Percentiles rank a stretch among this genome's conserved stretches.
Evolutionary conservation across 495 filamentous ascomycete species (phyloP).

Genomic region (Neurospora sp.): DNA sequence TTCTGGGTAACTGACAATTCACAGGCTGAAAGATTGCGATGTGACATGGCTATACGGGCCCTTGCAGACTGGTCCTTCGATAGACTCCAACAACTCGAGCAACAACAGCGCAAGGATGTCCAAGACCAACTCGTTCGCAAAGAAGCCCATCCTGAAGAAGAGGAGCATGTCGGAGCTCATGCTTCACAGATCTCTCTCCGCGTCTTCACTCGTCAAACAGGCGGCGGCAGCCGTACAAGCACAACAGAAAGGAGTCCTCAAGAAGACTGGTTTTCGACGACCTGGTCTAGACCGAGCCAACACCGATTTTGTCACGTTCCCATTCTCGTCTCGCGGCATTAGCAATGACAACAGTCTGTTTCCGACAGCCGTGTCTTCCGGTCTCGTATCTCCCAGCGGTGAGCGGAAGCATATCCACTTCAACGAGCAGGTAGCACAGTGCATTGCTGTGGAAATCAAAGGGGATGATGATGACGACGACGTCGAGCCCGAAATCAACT

Average conservation of each 20-base stretch:
- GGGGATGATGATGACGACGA: constrained; percentile 62
- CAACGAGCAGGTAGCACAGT: constrained; percentile 90
- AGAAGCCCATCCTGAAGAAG: constrained; percentile 96
- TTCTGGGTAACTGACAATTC: constrained; percentile 4
- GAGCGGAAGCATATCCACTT: constrained; percentile 88
- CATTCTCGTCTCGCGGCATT: constrained; percentile 43
- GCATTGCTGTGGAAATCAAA: constrained; percentile 84
- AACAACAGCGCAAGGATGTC: constrained; percentile 48
- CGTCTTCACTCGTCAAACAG: constrained; percentile 86
- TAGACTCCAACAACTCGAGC: constrained; percentile 42
- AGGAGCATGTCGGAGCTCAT: constrained; percentile 92
- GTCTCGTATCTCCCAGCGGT: constrained; percentile 52
- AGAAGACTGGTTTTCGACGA: constrained; percentile 28
- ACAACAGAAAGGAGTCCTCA: constrained; percentile 55
- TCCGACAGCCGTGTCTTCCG: constrained; percentile 51
- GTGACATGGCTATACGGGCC: constrained; percentile 98
- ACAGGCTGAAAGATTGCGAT: constrained; percentile 92
- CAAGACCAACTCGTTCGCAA: constrained; percentile 69
- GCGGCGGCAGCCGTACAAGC: constrained; percentile 87
- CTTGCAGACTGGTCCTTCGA: constrained; percentile 55
- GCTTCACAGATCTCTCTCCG: constrained; percentile 80
- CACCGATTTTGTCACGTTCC: constrained; percentile 57
- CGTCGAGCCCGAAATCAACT: constrained; percentile 33
- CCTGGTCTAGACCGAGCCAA: constrained; percentile 43
- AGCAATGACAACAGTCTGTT: constrained; percentile 48